phyloP scores from a whole-genome alignment of 192 early-diverging fungal genomes.

The Jimgerdemannia flammicorona region DNA sequence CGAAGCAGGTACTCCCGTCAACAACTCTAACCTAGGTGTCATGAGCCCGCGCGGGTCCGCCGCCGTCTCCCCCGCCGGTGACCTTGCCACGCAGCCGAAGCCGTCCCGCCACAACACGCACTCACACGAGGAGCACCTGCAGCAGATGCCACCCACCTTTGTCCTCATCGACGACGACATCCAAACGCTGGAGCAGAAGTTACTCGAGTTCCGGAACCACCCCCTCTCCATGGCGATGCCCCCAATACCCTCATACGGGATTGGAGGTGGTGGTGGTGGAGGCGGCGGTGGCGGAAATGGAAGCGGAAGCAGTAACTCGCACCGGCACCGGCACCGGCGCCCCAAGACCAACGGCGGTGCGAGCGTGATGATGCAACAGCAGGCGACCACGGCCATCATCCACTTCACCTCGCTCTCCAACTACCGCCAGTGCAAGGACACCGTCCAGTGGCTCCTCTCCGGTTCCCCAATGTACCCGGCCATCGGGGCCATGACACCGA shows the following conservation, averaged over 20 bases:
- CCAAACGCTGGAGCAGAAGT: slow-evolving; percentile 38
- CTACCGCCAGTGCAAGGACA: slow-evolving; percentile 46
- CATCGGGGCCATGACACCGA: slow-evolving; percentile 4
- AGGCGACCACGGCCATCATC: slow-evolving; percentile 44
- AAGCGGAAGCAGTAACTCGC: background rate
- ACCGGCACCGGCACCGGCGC: slow-evolving; percentile 11
- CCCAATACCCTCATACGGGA: slow-evolving; percentile 8
- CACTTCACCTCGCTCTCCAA: slow-evolving; percentile 54
- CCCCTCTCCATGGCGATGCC: slow-evolving; percentile 9
- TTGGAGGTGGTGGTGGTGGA: background rate
- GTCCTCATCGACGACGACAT: slow-evolving; percentile 60
- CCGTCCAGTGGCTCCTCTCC: slow-evolving; percentile 31
- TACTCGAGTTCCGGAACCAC: slow-evolving; percentile 28
- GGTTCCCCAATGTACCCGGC: slow-evolving; percentile 4
- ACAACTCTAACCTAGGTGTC: background rate
- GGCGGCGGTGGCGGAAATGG: background rate
- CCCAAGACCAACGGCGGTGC: slow-evolving; percentile 12
- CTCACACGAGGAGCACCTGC: slow-evolving; percentile 31
- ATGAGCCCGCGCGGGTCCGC: background rate
- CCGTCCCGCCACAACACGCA: slow-evolving; percentile 8
- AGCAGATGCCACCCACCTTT: slow-evolving; percentile 36
- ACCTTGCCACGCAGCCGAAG: background rate
- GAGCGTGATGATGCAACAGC: slow-evolving; percentile 25
- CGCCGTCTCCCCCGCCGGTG: background rate
- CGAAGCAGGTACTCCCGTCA: background rate